A percentile compares a stretch with the other conserved stretches of the same genome.
phyloP scores from a whole-genome alignment of 495 filamentous ascomycete genomes.

The Penicillium ucsense region DNA sequence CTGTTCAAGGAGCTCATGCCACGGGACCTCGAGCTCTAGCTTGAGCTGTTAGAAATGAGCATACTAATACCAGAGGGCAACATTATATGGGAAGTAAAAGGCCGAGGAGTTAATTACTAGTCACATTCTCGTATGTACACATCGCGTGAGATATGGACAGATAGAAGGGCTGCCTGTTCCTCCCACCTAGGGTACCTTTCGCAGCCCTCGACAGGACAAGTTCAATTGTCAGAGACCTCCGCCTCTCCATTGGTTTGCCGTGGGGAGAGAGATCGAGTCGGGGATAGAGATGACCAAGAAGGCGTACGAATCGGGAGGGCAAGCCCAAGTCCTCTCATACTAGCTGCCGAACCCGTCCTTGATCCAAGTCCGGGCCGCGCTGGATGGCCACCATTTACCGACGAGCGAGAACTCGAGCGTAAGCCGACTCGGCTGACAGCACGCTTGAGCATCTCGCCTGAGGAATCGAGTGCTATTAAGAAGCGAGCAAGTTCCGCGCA shows the following conservation, averaged over 20 bases:
- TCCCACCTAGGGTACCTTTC: constrained; percentile 1
- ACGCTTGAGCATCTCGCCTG: constrained; percentile 68
- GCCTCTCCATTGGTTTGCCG: constrained; percentile 11
- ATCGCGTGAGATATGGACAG: too few species aligned
- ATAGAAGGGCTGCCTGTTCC: too few species aligned
- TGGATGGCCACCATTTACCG: constrained; percentile 14
- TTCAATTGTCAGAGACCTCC: constrained; percentile 13
- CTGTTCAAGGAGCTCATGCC: too few species aligned
- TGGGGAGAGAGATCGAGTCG: constrained; percentile 21
- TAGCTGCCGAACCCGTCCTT: constrained; percentile 19
- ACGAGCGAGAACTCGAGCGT: constrained; percentile 6
- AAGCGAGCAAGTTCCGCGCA: constrained; percentile 94
- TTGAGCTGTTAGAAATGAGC: too few species aligned
- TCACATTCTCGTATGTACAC: too few species aligned
- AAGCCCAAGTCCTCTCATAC: constrained; percentile 32
- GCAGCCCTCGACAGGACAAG: constrained; percentile 8
- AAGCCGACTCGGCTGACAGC: constrained; percentile 63
- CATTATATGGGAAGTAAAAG: too few species aligned
- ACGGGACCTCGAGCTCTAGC: too few species aligned
- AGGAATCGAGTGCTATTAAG: constrained; percentile 81
- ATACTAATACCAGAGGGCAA: too few species aligned
- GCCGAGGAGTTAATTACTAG: too few species aligned
- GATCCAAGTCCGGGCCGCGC: constrained; percentile 4
- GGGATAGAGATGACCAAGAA: constrained; percentile 32
- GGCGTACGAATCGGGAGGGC: constrained; percentile 24